Evolutionary conservation across 148 eudicot genomes (phyloP), one percentile per base, ranked within the genome.

Genomic region (Pouteria glomerata): DNA sequence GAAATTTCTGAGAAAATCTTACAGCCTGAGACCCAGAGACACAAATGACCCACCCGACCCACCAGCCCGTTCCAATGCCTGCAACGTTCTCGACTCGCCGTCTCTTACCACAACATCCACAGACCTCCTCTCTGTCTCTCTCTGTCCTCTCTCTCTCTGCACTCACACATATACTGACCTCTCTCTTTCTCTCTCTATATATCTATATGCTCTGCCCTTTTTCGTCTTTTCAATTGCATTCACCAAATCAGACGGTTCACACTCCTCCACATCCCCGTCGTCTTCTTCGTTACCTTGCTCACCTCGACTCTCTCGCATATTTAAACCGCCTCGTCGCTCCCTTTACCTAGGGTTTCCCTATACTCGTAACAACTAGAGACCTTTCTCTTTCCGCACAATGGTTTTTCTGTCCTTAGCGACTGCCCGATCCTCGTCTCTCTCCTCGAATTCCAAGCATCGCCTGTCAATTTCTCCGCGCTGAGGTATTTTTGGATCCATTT

Each of bases 271-370:
- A 15, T 41, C 44, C 18, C 50, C 73, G 63, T 57, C 50, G 61
- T 57, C 73, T 70, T 70, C 63, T 57, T 57, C 63, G 45, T 57
- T 57, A 39, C 33, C 51, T 59, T 42, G 68, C 68, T 21, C 44
- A n/a, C n/a, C n/a, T n/a, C n/a, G n/a, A n/a, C 35, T 27, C 66
- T n/a, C 66, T 4, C 47, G 37, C 19, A 42, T 63, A 58, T 58
- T 39, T 63, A 63, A 63, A 63, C 63, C 34, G 56, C 56, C 45
- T 21, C 61, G 30, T 51, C 48, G 4, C 37, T 21, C 72, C 21
- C 33, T 56, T 45, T 68, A 30, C 24, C 48, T 69, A 69, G 72
- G 72, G 72, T 69, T 69, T 69, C 72, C 57, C 16, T 14, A 16
- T 56, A 42, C 37, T 37, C 66, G 24, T 19, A 15, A 16, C 26